These are phyloP conservation scores for Periconia sp. DNA, from an alignment of 2,329 filamentous ascomycete genomes.

Conservation along the genomic window DNA sequence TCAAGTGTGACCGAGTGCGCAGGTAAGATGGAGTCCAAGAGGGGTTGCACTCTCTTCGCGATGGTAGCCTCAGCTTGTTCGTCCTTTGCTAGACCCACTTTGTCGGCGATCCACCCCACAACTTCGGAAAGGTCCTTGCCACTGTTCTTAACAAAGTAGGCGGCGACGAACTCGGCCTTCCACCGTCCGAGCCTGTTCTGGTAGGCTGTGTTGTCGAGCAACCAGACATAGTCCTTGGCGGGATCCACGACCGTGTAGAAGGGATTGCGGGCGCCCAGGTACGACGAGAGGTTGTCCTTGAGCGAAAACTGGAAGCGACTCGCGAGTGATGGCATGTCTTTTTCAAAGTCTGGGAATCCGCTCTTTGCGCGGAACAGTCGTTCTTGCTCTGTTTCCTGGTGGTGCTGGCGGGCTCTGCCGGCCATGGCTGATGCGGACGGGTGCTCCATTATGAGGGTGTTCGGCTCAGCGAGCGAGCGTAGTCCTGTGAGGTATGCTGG, in stretches of 20 bases:
- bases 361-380: slow-evolving; percentile 34
- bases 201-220: slow-evolving; percentile 89
- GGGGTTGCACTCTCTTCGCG: slow-evolving; percentile 73
- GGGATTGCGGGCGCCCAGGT: slow-evolving; percentile 47
- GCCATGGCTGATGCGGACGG: slow-evolving; percentile 33
- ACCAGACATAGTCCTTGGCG: slow-evolving; percentile 78
- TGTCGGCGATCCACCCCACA: slow-evolving; percentile 72
- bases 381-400: slow-evolving; percentile 42
- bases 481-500: slow-evolving; percentile 5
- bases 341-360: slow-evolving; percentile 43
- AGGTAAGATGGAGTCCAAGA: slow-evolving; percentile 77
- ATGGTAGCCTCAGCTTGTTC: slow-evolving; percentile 64
- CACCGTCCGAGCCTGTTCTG: slow-evolving; percentile 62
- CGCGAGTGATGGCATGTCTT: slow-evolving; percentile 41
- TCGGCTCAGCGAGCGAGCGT: no score
- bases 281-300: slow-evolving; percentile 47
- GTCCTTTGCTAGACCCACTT: slow-evolving; percentile 65
- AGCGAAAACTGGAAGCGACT: slow-evolving; percentile 42
- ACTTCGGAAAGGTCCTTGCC: slow-evolving; percentile 71
- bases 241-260: slow-evolving; percentile 57
- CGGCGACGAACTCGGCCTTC: slow-evolving; percentile 83
- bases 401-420: slow-evolving; percentile 34
- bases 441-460: slow-evolving; percentile 34
- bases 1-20: slow-evolving; percentile 71
- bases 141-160: slow-evolving; percentile 77